These are phyloP conservation scores for Logfia minima DNA, from an alignment of 129 eudicot genomes.

Conservation along the genomic window DNA sequence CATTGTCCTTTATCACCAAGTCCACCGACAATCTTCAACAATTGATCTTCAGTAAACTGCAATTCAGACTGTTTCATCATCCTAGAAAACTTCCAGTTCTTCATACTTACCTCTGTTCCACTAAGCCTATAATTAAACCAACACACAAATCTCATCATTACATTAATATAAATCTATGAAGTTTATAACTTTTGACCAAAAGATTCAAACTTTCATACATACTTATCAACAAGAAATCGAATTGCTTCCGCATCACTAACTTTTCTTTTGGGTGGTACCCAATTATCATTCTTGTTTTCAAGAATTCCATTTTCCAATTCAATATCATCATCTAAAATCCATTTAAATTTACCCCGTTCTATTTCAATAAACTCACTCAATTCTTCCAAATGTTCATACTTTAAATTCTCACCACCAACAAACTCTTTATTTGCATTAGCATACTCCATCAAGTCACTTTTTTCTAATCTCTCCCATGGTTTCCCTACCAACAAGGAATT, in stretches of 20 bases:
- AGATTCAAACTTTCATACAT: conserved; percentile 15
- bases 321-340: conserved; percentile 82
- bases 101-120: conserved; percentile 66
- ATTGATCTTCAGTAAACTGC: conserved; percentile 78
- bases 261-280: conserved; percentile 45
- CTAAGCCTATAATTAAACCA: conserved; percentile 45
- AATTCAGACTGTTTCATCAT: conserved; percentile 76
- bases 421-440: conserved; percentile 40
- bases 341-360: conserved; percentile 57
- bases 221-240: conserved; percentile 71
- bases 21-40: conserved; percentile 74
- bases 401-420: conserved; percentile 48
- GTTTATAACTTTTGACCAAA: neutral
- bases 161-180: neutral
- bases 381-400: conserved; percentile 65
- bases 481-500: conserved; percentile 49
- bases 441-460: conserved; percentile 55
- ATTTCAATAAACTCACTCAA: conserved; percentile 67
- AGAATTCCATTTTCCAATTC: conserved; percentile 51
- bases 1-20: conserved; percentile 81
- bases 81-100: conserved; percentile 78
- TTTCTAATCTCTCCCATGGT: conserved; percentile 88
- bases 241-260: conserved; percentile 58
- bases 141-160: neutral
- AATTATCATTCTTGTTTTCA: conserved; percentile 30